Conservation (phyloP, 345 rosid species). For the Salix udensis region DNA sequence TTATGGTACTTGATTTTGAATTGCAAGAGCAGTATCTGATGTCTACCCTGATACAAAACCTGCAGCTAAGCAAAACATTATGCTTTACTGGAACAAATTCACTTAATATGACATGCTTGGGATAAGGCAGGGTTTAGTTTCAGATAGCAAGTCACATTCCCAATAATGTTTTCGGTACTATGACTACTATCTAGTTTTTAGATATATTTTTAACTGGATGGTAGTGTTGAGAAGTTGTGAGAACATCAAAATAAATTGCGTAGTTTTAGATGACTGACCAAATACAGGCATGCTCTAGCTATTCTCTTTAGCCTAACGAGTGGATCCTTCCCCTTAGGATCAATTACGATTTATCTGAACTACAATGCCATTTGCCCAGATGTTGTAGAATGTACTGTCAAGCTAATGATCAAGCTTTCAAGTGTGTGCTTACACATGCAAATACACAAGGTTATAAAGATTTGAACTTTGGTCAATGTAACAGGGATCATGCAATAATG, state of each 20-base stretch:
- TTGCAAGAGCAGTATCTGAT: background rate
- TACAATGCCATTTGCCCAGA: background rate
- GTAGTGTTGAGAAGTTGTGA: background rate
- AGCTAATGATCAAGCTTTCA: background rate
- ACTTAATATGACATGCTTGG: background rate
- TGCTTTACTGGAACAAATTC: background rate
- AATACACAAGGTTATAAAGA: background rate
- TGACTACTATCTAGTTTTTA: background rate
- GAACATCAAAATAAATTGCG: background rate
- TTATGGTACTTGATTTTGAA: background rate
- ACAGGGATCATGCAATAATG: background rate
- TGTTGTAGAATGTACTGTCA: background rate
- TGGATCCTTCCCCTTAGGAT: background rate
- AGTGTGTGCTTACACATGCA: background rate
- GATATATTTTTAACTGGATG: background rate
- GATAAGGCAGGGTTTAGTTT: background rate
- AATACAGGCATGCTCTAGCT: background rate
- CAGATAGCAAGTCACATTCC: background rate
- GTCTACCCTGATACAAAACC: background rate
- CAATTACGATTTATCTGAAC: background rate
- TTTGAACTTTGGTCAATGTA: background rate
- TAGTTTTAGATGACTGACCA: background rate
- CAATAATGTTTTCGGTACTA: background rate
- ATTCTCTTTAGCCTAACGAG: background rate
- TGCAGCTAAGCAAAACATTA: background rate